Base-by-base conservation (phyloP, 306 rosid genomes). In the Mimosa pudica region DNA sequence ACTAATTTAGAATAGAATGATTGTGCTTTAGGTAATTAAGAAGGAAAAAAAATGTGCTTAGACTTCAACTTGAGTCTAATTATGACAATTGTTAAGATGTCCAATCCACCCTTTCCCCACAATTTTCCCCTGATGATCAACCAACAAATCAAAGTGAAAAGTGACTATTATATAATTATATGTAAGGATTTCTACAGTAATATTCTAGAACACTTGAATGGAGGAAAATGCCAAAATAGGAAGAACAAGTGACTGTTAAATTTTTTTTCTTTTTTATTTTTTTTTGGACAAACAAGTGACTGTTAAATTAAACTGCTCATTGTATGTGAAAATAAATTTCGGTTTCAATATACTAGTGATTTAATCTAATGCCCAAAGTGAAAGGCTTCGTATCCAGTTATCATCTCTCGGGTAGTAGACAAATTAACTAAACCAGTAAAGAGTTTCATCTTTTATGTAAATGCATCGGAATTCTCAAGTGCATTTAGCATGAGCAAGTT, bases 61-160 rank as follows among this genome's bases (percentile, higher is more conserved):
- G 69, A 75, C 36, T 77, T 79, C 82, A 11, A 67, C 84, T 79
- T 17, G 70, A 44, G 72, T 75, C 77, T 51, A 85, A 82, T 79
- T 42, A 82, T 76, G 76, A 67, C 78, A 67, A 11, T 52, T 69
- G 86, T 82, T 85, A 79, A 24, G 55, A 79, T 49, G 75, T 82
- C 67, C 79, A 82, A 82, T 85, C 84, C 61, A 41, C 30, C 33
- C n/a, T 45, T 45, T 45, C 20, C 11, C n/a, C 32, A 54, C 35
- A 41, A 41, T 3, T 45, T 44, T 18, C 33, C 13, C 57, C 11
- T 71, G 71, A 55, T 71, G 82, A 64, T 49, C 74, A 49, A 75
- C 10, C 38, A 73, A 8, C 1, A 55, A 24, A 32, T 49, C 77
- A 77, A 79, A 38, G 68, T 57, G 57, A 70, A 79, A 79, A 83